phyloP scores from a whole-genome alignment of 495 filamentous ascomycete genomes.

The Talaromyces adpressus region DNA sequence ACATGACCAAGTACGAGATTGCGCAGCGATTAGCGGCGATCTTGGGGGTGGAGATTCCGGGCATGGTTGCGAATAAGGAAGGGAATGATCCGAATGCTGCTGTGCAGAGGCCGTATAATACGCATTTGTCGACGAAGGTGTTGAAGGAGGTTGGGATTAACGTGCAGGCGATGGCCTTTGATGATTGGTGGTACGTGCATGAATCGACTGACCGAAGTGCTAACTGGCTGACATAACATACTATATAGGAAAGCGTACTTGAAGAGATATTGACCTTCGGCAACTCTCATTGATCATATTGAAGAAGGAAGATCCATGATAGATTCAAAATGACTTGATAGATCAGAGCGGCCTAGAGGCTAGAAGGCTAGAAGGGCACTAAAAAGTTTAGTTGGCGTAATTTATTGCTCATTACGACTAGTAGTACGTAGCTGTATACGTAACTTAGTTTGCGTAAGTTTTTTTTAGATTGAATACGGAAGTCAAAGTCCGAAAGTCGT shows the following conservation, averaged over 20 bases:
- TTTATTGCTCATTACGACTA: neutral
- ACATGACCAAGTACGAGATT: conserved; percentile 88
- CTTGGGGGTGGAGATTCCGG: conserved; percentile 64
- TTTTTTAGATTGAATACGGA: neutral
- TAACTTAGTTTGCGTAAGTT: neutral
- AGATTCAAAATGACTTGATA: neutral
- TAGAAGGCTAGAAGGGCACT: neutral
- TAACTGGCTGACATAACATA: neutral
- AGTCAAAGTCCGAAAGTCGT: neutral
- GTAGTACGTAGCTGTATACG: neutral
- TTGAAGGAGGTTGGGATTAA: conserved; percentile 72
- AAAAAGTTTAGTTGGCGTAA: neutral
- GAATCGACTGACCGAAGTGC: neutral
- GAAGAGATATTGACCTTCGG: neutral
- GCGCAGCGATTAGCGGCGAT: conserved; percentile 75
- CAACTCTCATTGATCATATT: neutral
- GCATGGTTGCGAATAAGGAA: conserved; percentile 64
- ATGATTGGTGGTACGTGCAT: conserved; percentile 68
- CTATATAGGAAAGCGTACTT: neutral
- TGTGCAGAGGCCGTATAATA: conserved; percentile 82
- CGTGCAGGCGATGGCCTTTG: conserved; percentile 69
- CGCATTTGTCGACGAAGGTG: conserved; percentile 72
- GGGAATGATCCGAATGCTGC: conserved; percentile 68
- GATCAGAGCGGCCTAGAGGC: neutral
- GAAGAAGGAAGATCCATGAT: neutral